phyloP scores from a whole-genome alignment of 1,284 basidiomycete genomes.

The Dichomitus squalens region DNA sequence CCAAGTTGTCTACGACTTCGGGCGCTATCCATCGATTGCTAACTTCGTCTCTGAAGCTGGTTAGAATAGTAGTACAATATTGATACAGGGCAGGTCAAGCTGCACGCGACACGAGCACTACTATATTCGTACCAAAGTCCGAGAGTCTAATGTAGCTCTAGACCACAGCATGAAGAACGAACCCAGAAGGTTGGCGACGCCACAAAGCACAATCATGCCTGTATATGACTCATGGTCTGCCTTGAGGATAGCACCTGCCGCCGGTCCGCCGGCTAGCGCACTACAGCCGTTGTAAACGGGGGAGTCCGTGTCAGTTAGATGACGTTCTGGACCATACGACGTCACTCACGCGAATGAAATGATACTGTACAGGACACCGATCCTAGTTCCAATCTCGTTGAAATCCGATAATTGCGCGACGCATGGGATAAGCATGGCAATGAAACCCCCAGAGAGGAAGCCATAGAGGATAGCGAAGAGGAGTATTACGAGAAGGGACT shows the following conservation, averaged over 20 bases:
- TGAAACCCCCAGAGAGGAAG: slow-evolving; percentile 28
- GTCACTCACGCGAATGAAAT: slow-evolving; percentile 66
- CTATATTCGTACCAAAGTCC: slow-evolving; percentile 15
- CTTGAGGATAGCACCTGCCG: slow-evolving; percentile 54
- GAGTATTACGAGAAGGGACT: slow-evolving; percentile 36
- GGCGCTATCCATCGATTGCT: not conserved
- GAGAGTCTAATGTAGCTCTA: slow-evolving; percentile 32
- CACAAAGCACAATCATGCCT: slow-evolving; percentile 57
- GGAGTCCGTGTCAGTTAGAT: not conserved
- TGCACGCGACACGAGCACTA: too few relatives aligned
- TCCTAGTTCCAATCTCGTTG: slow-evolving; percentile 54
- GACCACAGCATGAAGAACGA: slow-evolving; percentile 53
- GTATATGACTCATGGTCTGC: slow-evolving; percentile 47
- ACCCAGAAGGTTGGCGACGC: slow-evolving; percentile 54
- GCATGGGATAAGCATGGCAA: slow-evolving; percentile 30
- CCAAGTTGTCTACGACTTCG: not conserved
- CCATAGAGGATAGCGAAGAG: slow-evolving; percentile 58
- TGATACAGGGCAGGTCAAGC: too few relatives aligned
- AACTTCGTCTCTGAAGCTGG: not conserved
- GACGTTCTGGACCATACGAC: too few relatives aligned
- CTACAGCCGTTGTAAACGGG: slow-evolving; percentile 33
- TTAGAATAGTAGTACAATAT: not conserved
- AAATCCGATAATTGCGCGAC: slow-evolving; percentile 45
- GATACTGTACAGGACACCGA: slow-evolving; percentile 60
- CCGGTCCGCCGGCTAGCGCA: slow-evolving; percentile 59